phyloP scores from a whole-genome alignment of 257 asterid species.

The Oldenlandia corymbosa region DNA sequence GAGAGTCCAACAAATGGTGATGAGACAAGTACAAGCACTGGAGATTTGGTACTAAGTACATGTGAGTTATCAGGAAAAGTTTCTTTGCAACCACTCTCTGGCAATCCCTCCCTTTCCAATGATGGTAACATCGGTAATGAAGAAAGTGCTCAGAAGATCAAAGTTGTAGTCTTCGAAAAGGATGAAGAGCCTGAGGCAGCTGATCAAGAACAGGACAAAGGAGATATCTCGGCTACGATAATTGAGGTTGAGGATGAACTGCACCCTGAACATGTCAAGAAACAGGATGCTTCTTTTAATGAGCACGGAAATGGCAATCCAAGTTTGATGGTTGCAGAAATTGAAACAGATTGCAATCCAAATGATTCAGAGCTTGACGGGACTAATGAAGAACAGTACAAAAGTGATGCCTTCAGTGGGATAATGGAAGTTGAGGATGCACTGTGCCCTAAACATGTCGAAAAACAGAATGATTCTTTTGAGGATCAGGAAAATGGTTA shows the following conservation, averaged over 20 bases:
- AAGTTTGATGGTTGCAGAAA: background rate
- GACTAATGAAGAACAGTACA: too few species aligned
- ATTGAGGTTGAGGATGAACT: background rate
- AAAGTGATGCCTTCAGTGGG: too few species aligned
- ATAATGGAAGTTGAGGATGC: too few species aligned
- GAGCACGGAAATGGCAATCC: background rate
- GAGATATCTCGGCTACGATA: background rate
- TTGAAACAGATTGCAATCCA: background rate
- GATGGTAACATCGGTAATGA: background rate
- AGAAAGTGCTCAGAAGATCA: background rate
- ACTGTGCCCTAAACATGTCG: background rate
- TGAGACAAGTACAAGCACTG: constrained; percentile 3
- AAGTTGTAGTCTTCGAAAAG: background rate
- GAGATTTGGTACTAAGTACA: background rate
- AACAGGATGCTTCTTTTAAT: background rate
- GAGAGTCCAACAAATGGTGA: background rate
- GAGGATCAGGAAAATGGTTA: background rate
- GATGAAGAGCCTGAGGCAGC: constrained; percentile 1
- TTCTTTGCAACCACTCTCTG: background rate
- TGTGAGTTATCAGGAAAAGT: background rate
- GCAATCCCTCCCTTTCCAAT: background rate
- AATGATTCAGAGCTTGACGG: too few species aligned
- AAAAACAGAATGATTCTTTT: background rate
- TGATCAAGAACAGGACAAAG: constrained; percentile 2
- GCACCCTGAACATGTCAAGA: background rate